Conservation (phyloP, 371 early-diverging fungal genomes). For the Mortierella sp. region DNA sequence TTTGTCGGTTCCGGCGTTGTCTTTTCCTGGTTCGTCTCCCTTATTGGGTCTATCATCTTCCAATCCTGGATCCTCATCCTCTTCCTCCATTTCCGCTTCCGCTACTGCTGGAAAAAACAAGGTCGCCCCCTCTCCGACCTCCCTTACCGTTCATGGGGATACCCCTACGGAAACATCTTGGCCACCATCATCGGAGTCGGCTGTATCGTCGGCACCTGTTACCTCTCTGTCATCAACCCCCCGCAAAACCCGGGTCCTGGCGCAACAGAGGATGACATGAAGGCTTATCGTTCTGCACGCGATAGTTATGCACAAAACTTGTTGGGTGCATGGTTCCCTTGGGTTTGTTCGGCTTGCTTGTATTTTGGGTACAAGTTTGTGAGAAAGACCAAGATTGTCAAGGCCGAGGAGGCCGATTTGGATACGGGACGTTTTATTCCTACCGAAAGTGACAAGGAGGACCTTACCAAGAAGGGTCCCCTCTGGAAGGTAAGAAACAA, state of each 20-base stretch:
- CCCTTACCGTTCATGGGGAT: conserved; percentile 78
- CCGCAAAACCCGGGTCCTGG: conserved; percentile 62
- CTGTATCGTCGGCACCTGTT: conserved; percentile 70
- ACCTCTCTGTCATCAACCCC: conserved; percentile 59
- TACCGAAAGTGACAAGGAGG: conserved; percentile 12
- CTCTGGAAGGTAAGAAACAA: conserved; percentile 8
- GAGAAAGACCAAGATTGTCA: conserved; percentile 61
- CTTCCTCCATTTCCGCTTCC: conserved; percentile 8
- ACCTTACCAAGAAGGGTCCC: not conserved
- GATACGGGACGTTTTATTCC: conserved; percentile 21
- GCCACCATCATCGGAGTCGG: conserved; percentile 65
- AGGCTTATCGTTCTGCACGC: conserved; percentile 1
- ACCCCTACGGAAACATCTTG: conserved; percentile 76
- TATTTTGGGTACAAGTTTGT: conserved; percentile 66
- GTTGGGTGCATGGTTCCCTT: conserved; percentile 28
- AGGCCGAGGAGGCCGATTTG: conserved; percentile 58
- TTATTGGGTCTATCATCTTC: conserved; percentile 66
- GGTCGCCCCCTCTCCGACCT: conserved; percentile 71
- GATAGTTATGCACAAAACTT: conserved; percentile 25
- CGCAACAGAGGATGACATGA: conserved; percentile 1
- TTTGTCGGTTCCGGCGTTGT: conserved; percentile 58
- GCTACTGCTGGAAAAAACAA: conserved; percentile 39
- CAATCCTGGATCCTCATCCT: conserved; percentile 10
- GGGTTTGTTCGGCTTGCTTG: conserved; percentile 19
- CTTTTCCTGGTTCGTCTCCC: conserved; percentile 68